Base-by-base conservation (phyloP, 1,284 basidiomycete genomes). In the Pholiota adiposa region DNA sequence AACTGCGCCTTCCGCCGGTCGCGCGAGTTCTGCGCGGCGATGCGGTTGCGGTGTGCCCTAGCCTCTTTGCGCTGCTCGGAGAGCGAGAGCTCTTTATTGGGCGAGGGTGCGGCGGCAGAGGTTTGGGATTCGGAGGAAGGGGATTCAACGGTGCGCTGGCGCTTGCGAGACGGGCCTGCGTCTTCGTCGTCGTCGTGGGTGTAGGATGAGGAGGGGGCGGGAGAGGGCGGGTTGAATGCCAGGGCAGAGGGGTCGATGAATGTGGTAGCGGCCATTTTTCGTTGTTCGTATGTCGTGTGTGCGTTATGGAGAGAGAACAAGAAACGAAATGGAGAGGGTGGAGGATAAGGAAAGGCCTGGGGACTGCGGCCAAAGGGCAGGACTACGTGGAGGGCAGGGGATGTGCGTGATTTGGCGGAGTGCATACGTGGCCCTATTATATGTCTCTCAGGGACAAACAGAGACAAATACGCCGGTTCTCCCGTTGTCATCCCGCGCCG, bases 11-110 rank as follows among this genome's bases (percentile, higher is more conserved):
- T 93, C 59, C 90, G 83, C 64, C 88, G 82, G 77, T 93, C 91
- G 56, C 91, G 87, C 23, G 88, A 90, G 78, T 92, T 90, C 78
- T 93, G 91, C 8, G 91, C 91, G 9, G 91, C 91, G 72, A 93
- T 91, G 56, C 90, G 84, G 73, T 93, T 93, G 60, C 91, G 84
- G 75, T 92, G 90, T 18, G 90, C 90, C 61, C 90, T 83, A 41
- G 91, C 91, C 72, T 93, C 91, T 69, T 86, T 90, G 70, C 90
- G 88, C 69, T 92, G 89, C 64, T 92, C 91, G 0, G 87, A 77
- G 4, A 65, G 18, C 3, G 56, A 54, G 14, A 48, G 52, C n/a
- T 59, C 61, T 36, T 59, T 61, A n/a, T n/a, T n/a, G n/a, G n/a
- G n/a, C n/a, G n/a, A n/a, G n/a, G n/a, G n/a, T 48, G 29, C 23